phyloP scores from a whole-genome alignment of 2,329 filamentous ascomycete genomes.

The Colletotrichum ledebouriae region DNA sequence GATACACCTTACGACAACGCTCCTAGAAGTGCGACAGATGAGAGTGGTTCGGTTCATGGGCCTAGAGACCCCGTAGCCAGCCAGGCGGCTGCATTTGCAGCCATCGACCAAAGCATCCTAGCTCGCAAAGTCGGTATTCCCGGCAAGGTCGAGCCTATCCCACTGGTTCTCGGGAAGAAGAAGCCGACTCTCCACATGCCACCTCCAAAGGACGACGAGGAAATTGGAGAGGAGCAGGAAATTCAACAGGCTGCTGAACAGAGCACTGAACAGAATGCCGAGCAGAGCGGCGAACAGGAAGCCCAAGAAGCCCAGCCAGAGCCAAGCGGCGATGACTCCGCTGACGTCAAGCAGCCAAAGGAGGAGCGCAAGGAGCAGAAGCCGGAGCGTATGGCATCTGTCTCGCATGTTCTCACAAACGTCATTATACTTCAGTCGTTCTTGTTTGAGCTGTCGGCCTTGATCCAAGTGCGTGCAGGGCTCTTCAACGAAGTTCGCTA shows the following conservation, averaged over 20 bases:
- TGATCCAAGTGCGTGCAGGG: slow-evolving; percentile 80
- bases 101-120: slow-evolving; percentile 73
- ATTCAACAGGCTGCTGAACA: slow-evolving; percentile 43
- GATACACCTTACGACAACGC: slow-evolving; percentile 59
- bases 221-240: slow-evolving; percentile 47
- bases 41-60: slow-evolving; percentile 26
- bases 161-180: slow-evolving; percentile 59
- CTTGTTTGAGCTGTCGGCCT: slow-evolving; percentile 79
- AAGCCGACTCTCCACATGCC: slow-evolving; percentile 40
- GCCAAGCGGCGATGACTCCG: slow-evolving; percentile 41
- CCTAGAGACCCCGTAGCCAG: slow-evolving; percentile 55
- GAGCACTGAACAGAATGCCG: slow-evolving; percentile 42
- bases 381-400: slow-evolving; percentile 66
- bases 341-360: slow-evolving; percentile 46
- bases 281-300: slow-evolving; percentile 31
- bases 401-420: slow-evolving; percentile 85
- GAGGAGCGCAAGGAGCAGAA: slow-evolving; percentile 46
- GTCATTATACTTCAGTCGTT: slow-evolving; percentile 85
- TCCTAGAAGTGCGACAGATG: slow-evolving; percentile 47
- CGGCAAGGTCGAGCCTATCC: slow-evolving; percentile 59
- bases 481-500: slow-evolving; percentile 83
- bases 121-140: slow-evolving; percentile 67
- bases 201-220: slow-evolving; percentile 45
- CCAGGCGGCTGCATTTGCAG: slow-evolving; percentile 72
- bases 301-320: slow-evolving; percentile 42